Evolutionary conservation across 2,329 filamentous ascomycete species (phyloP), one percentile per base, ranked within the genome.

Genomic region (Colletotrichum sp.): DNA sequence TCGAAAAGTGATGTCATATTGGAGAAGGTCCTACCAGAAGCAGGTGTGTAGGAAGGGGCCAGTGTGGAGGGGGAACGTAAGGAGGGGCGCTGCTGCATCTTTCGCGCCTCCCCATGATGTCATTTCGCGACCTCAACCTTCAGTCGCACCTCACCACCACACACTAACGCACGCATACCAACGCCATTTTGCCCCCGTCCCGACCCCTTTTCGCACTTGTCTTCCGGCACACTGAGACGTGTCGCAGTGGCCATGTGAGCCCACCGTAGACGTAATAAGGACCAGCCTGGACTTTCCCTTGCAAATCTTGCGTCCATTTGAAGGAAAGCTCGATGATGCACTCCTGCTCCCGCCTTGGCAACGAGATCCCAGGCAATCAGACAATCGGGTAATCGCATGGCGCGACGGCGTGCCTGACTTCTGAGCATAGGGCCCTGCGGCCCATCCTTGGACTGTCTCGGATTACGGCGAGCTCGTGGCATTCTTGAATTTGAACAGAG

Each of bases 1-100:
- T 52, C n/a, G n/a, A 69, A 29, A 34, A 61, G 71, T 76, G 74
- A 76, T 76, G 74, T 76, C 74, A 76, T 76, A 13, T 76, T 73
- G 63, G 55, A 63, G 69, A 55, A 44, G 55, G 63, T 12, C n/a
- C 36, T 72, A 68, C 63, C 57, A 27, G 62, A 39, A 67, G 69
- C 61, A 61, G 16, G 29, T 64, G 68, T 32, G 27, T 15, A 12
- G 34, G 49, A 49, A 52, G 68, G 27, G 32, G 57, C 34, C 49
- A 61, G 49, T 66, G 68, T 75, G 61, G 72, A 75, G 49, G 49
- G 39, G 39, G 32, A 59, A 25, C 44, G 49, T 52, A 69, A 65
- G 49, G 65, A 74, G 73, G 70, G 74, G 74, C 74, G 34, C n/a
- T 30, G 22, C 65, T 68, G 57, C 64, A 69, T 59, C 59, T 65